These are phyloP conservation scores for Saitozyma podzolica DNA, from an alignment of 768 basidiomycete species.

Conservation along the genomic window DNA sequence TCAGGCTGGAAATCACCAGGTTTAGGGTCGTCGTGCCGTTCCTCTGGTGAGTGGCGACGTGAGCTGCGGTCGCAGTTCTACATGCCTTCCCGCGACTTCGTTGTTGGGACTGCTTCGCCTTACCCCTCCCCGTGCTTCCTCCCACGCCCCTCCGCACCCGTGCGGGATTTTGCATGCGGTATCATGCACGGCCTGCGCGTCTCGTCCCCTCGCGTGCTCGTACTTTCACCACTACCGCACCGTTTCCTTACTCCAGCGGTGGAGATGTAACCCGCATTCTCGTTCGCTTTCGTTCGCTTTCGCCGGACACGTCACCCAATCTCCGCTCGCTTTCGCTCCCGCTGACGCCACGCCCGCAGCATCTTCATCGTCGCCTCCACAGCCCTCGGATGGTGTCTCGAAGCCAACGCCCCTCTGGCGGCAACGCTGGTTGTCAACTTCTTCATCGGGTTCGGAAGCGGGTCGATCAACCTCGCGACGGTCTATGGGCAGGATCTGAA, in stretches of 20 bases:
- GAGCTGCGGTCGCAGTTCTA: neutral
- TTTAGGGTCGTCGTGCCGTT: conserved; percentile 33
- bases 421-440: conserved; percentile 49
- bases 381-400: conserved; percentile 49
- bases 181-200: too few species aligned
- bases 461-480: conserved; percentile 31
- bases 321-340: neutral
- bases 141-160: neutral
- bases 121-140: neutral
- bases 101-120: neutral
- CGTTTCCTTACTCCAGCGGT: too few species aligned
- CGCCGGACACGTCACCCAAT: neutral
- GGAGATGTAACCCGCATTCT: too few species aligned
- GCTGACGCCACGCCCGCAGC: conserved; percentile 17
- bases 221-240: too few species aligned
- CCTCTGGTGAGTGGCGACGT: conserved; percentile 26
- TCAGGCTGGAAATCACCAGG: conserved; percentile 22
- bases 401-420: conserved; percentile 42
- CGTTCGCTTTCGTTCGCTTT: too few species aligned
- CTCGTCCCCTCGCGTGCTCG: too few species aligned
- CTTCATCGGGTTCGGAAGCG: conserved; percentile 43
- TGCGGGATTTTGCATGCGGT: neutral
- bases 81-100: neutral
- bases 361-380: conserved; percentile 36
- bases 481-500: conserved; percentile 51